Evolutionary conservation across 257 asterid species (phyloP).

Genomic region (Marsdenia floribunda): DNA sequence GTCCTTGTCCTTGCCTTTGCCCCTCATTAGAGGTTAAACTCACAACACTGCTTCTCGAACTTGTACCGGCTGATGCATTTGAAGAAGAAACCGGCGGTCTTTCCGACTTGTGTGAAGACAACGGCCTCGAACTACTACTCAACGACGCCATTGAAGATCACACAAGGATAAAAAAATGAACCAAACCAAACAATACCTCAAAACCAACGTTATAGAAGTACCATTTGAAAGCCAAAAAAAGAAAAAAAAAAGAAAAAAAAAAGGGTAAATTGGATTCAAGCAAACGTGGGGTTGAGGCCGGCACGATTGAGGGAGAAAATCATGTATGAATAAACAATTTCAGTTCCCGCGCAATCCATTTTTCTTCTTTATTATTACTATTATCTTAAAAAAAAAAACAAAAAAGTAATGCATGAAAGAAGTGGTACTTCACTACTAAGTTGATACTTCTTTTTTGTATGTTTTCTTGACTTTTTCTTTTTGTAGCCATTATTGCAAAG

Average conservation of each 20-base stretch:
- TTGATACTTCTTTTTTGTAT: neutral
- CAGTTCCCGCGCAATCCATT: constrained; percentile 22
- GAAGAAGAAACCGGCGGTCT: constrained; percentile 29
- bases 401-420: neutral
- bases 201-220: neutral
- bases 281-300: constrained; percentile 48
- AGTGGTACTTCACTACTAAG: neutral
- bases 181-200: neutral
- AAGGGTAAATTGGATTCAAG: constrained; percentile 5
- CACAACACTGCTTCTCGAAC: constrained; percentile 21
- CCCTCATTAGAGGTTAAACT: neutral
- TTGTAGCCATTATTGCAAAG: neutral
- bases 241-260: neutral
- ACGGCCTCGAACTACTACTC: constrained; percentile 25
- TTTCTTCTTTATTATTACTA: neutral
- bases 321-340: constrained; percentile 7
- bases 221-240: neutral
- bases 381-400: too few species aligned
- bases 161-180: neutral
- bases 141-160: constrained; percentile 6
- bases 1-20: constrained; percentile 8
- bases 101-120: constrained; percentile 32
- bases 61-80: constrained; percentile 1
- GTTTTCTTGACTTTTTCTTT: neutral
- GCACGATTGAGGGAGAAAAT: constrained; percentile 42